Base-by-base conservation (phyloP, 78 protist genomes). In the Corallochytrium limacisporum region DNA sequence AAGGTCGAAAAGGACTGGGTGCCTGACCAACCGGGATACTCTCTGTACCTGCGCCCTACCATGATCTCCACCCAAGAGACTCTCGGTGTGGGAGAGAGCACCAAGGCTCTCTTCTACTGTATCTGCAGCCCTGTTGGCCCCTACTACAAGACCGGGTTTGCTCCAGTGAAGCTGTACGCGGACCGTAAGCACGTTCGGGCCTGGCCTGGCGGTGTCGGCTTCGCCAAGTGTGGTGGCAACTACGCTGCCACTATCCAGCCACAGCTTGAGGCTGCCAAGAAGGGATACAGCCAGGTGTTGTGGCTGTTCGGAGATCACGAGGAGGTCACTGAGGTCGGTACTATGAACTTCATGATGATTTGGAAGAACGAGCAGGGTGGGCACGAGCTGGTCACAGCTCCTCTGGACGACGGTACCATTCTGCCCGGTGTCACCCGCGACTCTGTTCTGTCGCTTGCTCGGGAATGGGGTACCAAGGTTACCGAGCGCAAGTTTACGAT, bases 341-440 rank as follows among this genome's bases (percentile, higher is more conserved):
- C 98, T n/a, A 92, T 94, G 97, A 93, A 93, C 82, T 42, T 90
- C 71, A 82, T 96, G 59, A 55, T 85, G 39, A 26, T 79, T 59
- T 83, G 88, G 88, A 83, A 72, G 62, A 85, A 86, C 63, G 69
- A 76, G 54, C 62, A 75, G 16, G 94, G 88, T 12, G 78, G 62
- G 44, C 5, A 44, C 4, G 93, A 87, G 36, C 55, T 87, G 37
- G 69, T 87, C 56, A 87, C 93, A 1, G 78, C 90, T 35, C 93
- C 93, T 5, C 74, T 95, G 10, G 66, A 50, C 3, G n/a, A n/a
- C 62, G 98, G 95, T 38, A 85, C 94, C 28, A 90, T 95, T 46
- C 78, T 95, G 5, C 97, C 94, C 8, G 97, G 97, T 33, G 88
- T 95, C 60, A 92, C 97, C n/a, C 93, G 98, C 62, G 88, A 88